Evolutionary conservation across 2,329 filamentous ascomycete species (phyloP).

Genomic region (Erysiphe pulchra): DNA sequence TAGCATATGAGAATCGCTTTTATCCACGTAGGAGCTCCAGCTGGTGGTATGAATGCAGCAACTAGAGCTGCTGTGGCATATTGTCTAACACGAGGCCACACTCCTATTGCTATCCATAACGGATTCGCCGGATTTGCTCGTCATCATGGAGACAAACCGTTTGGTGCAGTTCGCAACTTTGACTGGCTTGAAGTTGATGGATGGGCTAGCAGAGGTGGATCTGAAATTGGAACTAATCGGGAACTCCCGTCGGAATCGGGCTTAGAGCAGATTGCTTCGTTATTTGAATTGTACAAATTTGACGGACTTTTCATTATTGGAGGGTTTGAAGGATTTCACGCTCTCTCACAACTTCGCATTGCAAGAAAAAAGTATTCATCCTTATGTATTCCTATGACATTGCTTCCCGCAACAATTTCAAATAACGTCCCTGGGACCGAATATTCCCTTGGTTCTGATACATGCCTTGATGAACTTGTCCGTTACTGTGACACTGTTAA

Average conservation of each 20-base stretch:
- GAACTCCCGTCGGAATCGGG: conserved; percentile 69
- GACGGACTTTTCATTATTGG: conserved; percentile 81
- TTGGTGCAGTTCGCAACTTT: conserved; percentile 63
- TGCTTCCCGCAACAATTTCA: conserved; percentile 88
- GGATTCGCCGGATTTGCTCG: conserved; percentile 84
- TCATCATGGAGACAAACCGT: conserved; percentile 62
- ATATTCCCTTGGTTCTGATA: conserved; percentile 90
- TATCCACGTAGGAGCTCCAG: conserved; percentile 87
- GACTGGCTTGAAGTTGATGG: conserved; percentile 82
- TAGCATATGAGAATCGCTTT: conserved; percentile 83
- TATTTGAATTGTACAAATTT: conserved; percentile 68
- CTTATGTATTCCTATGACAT: conserved; percentile 75
- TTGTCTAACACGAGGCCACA: conserved; percentile 77
- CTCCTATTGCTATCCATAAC: conserved; percentile 80
- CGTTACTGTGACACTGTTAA: conserved; percentile 94
- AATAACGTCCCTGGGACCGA: conserved; percentile 98
- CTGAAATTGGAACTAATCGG: conserved; percentile 93
- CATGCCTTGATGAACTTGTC: conserved; percentile 83
- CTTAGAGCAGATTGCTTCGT: conserved; percentile 55
- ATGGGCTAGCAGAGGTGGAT: conserved; percentile 92
- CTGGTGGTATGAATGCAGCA: conserved; percentile 94
- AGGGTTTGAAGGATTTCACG: conserved; percentile 90
- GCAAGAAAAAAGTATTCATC: conserved; percentile 54
- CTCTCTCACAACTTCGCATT: conserved; percentile 65
- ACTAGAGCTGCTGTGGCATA: conserved; percentile 83